Percentiles rank a stretch among this genome's conserved stretches.
These are phyloP conservation scores for Yamadazyma dushanensis DNA, from an alignment of 1,139 yeast genomes.

Conservation along the genomic window DNA sequence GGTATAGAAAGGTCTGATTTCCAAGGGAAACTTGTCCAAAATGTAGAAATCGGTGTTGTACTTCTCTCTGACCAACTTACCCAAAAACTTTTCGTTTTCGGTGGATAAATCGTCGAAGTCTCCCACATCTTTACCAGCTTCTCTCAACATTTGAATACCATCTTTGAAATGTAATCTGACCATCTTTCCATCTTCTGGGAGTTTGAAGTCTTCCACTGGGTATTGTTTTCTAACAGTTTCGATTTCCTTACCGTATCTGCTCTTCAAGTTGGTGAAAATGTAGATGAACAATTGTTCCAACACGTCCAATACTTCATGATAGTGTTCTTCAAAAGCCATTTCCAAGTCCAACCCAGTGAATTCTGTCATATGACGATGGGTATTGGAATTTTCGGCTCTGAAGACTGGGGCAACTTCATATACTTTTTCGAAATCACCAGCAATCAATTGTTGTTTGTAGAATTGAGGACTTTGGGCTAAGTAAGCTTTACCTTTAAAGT, in stretches of 20 bases:
- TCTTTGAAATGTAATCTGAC: slow-evolving; percentile 87
- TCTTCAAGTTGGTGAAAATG: slow-evolving; percentile 81
- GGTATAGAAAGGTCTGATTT: slow-evolving; percentile 96
- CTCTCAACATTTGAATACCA: slow-evolving; percentile 83
- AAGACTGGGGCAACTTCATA: slow-evolving; percentile 97
- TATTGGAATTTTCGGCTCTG: slow-evolving; percentile 98
- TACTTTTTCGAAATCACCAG: slow-evolving; percentile 95
- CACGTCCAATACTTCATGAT: slow-evolving; percentile 87
- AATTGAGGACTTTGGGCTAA: slow-evolving; percentile 98
- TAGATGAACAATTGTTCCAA: slow-evolving; percentile 84
- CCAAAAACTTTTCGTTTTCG: slow-evolving; percentile 90
- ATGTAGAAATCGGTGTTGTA: slow-evolving; percentile 97
- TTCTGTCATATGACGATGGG: slow-evolving; percentile 99
- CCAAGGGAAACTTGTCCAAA: slow-evolving; percentile 96
- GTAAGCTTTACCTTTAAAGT: slow-evolving; percentile 90
- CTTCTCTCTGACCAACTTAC: slow-evolving; percentile 87
- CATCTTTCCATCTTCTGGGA: slow-evolving; percentile 90
- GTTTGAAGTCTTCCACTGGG: slow-evolving; percentile 96
- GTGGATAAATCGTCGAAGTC: slow-evolving; percentile 90
- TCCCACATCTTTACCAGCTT: slow-evolving; percentile 76
- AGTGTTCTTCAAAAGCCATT: slow-evolving; percentile 97
- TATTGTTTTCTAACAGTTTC: slow-evolving; percentile 89
- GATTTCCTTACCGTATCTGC: slow-evolving; percentile 78
- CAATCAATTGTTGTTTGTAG: slow-evolving; percentile 96
- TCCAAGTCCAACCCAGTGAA: slow-evolving; percentile 96